These are phyloP conservation scores for Aspergillus bertholletiae DNA, from an alignment of 495 filamentous ascomycete genomes.

Conservation along the genomic window DNA sequence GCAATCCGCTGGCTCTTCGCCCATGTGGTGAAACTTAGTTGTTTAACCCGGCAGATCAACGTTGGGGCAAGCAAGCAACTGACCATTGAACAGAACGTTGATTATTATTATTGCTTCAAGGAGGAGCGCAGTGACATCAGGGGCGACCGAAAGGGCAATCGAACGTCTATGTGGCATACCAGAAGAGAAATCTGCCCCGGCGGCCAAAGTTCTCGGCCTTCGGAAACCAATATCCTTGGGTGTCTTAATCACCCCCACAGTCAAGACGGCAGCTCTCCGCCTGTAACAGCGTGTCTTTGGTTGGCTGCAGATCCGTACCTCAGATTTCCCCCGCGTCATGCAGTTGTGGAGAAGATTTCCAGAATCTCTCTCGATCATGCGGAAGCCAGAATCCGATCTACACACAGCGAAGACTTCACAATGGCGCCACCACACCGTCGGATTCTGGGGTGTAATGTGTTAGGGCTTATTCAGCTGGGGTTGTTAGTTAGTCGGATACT, in stretches of 20 bases:
- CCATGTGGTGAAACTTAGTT: neutral
- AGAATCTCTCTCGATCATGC: conserved; percentile 2
- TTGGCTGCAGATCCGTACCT: conserved; percentile 10
- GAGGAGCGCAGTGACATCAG: conserved; percentile 26
- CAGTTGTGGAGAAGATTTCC: conserved; percentile 7
- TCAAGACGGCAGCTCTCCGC: neutral
- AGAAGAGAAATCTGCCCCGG: neutral
- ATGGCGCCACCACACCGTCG: neutral
- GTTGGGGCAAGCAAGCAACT: neutral
- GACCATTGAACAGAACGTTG: neutral
- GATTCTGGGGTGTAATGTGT: neutral
- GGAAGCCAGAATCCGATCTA: conserved; percentile 28
- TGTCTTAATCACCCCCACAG: conserved; percentile 10
- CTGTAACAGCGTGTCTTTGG: neutral
- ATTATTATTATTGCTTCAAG: conserved; percentile 9
- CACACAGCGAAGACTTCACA: conserved; percentile 20
- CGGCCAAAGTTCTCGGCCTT: neutral
- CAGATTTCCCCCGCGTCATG: conserved; percentile 3
- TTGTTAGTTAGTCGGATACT: neutral
- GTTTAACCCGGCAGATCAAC: neutral
- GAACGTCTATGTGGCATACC: conserved; percentile 1
- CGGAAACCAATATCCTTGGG: conserved; percentile 37
- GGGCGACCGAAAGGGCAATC: conserved; percentile 17
- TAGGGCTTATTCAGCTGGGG: neutral
- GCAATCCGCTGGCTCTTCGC: neutral